Evolutionary conservation across 2,329 filamentous ascomycete genomes (phyloP).

Genomic region (Hymenoscyphus fructigenus): DNA sequence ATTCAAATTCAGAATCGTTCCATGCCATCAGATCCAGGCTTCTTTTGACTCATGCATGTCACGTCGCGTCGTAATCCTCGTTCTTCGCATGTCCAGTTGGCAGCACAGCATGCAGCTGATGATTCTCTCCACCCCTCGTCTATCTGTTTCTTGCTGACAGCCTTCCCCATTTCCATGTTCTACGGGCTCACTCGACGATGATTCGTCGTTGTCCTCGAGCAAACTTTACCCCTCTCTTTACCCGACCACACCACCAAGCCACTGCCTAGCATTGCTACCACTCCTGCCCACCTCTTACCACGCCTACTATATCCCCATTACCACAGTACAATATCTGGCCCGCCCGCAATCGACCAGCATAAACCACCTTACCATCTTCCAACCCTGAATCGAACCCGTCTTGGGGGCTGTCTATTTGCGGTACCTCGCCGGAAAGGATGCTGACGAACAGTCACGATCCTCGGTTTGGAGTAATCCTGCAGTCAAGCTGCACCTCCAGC

Average conservation of each 20-base stretch:
- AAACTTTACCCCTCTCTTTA: neutral
- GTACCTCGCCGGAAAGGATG: slow-evolving; percentile 8
- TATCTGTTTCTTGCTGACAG: neutral
- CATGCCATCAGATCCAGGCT: neutral
- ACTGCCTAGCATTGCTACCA: slow-evolving; percentile 2
- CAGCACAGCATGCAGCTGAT: slow-evolving; percentile 4
- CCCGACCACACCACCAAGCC: slow-evolving; percentile 2
- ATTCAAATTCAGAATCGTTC: neutral
- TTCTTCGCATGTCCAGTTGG: neutral
- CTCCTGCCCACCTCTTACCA: neutral
- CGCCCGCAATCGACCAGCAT: slow-evolving; percentile 1
- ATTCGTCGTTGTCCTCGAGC: neutral
- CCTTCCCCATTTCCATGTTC: neutral
- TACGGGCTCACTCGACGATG: neutral
- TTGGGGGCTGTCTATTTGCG: slow-evolving; percentile 13
- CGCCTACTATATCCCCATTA: neutral
- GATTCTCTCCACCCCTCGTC: neutral
- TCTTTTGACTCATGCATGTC: neutral
- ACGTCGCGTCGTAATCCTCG: slow-evolving; percentile 1
- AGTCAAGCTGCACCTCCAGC: slow-evolving; percentile 3
- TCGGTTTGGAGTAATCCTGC: slow-evolving; percentile 2
- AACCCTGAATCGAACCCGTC: neutral
- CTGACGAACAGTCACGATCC: neutral
- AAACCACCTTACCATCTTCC: slow-evolving; percentile 10
- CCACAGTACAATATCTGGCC: neutral